Base-by-base conservation (phyloP, 2,329 filamentous ascomycete species). In the Orbilia javanica region DNA sequence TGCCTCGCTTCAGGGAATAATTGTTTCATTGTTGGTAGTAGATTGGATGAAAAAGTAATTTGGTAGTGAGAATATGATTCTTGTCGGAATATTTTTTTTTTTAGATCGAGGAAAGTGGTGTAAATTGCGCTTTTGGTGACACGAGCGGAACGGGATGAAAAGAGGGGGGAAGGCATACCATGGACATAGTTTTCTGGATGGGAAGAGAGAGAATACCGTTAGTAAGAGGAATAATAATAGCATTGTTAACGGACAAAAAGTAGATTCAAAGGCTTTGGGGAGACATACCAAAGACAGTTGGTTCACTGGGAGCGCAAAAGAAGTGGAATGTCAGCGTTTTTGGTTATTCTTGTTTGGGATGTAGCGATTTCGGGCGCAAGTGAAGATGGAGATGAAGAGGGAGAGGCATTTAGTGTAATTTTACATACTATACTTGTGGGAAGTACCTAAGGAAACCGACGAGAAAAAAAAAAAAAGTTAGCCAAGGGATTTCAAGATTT, bases 181-280 rank as follows among this genome's bases (percentile, higher is more conserved):
- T 99, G 95, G 80, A 99, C 95, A 85, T 98, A 99, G 86, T 99
- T 99, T 85, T 99, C 95, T 89, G 82, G 65, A 53, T 50, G 50
- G 44, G 6, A 53, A 50, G 18, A 71, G 36, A 42, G n/a, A n/a
- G n/a, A n/a, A n/a, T 55, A 50, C 64, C 46, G 48, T 67, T 71
- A 71, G 60, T n/a, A 69, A 39, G 13, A 48, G n/a, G 11, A n/a
- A 10, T 20, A 29, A 7, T 22, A 20, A 11, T 44, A 42, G 27
- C 22, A 10, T 44, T n/a, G n/a, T n/a, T n/a, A n/a, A n/a, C n/a
- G n/a, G n/a, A n/a, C n/a, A n/a, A n/a, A n/a, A n/a, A n/a, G n/a
- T n/a, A n/a, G n/a, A n/a, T n/a, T n/a, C n/a, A n/a, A n/a, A n/a
- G n/a, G n/a, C n/a, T 39, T 39, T 36, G 3, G n/a, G n/a, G 36